Evolutionary conservation across 208 protist genomes (phyloP).

Genomic region (Wallacemonas collosoma): DNA sequence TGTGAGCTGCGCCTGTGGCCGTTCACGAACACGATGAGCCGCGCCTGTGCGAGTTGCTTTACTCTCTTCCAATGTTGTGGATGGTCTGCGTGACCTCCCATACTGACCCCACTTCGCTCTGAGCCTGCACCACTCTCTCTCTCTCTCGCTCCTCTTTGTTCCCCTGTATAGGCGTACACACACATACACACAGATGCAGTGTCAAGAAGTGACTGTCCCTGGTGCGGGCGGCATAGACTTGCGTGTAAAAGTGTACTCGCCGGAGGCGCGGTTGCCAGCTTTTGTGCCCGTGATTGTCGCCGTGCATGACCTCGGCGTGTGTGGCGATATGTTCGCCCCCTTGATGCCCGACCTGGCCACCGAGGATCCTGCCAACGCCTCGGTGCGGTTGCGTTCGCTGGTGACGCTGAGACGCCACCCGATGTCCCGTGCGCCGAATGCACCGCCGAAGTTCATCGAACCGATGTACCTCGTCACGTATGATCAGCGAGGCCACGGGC

Average conservation of each 20-base stretch:
- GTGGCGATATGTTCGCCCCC: constrained; percentile 2
- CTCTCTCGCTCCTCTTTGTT: background rate
- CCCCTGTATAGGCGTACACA: background rate
- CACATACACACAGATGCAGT: background rate
- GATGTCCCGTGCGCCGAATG: background rate
- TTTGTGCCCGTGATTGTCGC: constrained; percentile 12
- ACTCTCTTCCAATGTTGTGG: background rate
- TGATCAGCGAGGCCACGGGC: constrained; percentile 10
- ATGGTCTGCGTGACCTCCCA: too few species aligned
- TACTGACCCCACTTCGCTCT: too few species aligned
- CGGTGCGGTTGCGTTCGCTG: background rate
- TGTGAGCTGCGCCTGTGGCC: too few species aligned
- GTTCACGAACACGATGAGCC: too few species aligned
- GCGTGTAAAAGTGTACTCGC: constrained; percentile 5
- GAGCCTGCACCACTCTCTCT: background rate
- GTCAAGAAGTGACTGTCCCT: background rate
- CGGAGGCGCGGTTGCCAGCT: background rate
- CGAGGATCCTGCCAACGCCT: background rate
- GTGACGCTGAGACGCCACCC: background rate
- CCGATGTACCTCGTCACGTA: constrained; percentile 2
- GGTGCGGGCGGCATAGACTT: background rate
- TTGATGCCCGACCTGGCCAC: background rate
- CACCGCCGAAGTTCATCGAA: constrained; percentile 12
- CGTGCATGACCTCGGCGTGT: constrained; percentile 13
- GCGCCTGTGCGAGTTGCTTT: too few species aligned